Percentiles rank a stretch among this genome's conserved stretches.
phyloP scores from a whole-genome alignment of 257 asterid genomes.

The Primulina huaijiensis region DNA sequence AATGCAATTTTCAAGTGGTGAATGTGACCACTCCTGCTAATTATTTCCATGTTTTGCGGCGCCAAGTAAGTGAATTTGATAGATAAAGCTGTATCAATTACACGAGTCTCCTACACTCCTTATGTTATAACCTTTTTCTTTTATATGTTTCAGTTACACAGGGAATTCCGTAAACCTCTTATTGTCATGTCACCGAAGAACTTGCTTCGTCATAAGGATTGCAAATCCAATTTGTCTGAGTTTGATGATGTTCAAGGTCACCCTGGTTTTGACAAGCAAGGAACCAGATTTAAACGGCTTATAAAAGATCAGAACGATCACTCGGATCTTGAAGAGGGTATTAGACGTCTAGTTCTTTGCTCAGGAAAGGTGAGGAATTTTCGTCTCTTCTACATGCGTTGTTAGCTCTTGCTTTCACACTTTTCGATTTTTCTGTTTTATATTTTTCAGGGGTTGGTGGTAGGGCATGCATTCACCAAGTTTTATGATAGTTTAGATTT shows the following conservation, averaged over 20 bases:
- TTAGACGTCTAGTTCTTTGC: conserved; percentile 80
- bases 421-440: not conserved
- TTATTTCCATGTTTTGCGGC: conserved; percentile 95
- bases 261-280: conserved; percentile 95
- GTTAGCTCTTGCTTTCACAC: not conserved
- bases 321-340: conserved; percentile 82
- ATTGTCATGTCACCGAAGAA: conserved; percentile 95
- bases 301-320: conserved; percentile 81
- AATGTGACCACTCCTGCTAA: conserved; percentile 98
- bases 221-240: conserved; percentile 86
- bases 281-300: conserved; percentile 93
- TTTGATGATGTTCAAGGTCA: conserved; percentile 95
- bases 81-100: not conserved
- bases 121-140: conserved; percentile 27
- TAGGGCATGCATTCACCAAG: not conserved
- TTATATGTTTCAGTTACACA: conserved; percentile 55
- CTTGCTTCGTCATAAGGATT: conserved; percentile 86
- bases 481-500: not conserved
- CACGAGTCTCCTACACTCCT: not conserved
- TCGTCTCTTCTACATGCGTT: conserved; percentile 15
- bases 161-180: conserved; percentile 95
- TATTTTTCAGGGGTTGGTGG: conserved; percentile 11
- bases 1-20: conserved; percentile 99
- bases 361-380: conserved; percentile 70
- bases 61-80: conserved; percentile 63